Evolutionary conservation across 75 land plant genomes (phyloP).

Genomic region (Ceratopteris richardii): DNA sequence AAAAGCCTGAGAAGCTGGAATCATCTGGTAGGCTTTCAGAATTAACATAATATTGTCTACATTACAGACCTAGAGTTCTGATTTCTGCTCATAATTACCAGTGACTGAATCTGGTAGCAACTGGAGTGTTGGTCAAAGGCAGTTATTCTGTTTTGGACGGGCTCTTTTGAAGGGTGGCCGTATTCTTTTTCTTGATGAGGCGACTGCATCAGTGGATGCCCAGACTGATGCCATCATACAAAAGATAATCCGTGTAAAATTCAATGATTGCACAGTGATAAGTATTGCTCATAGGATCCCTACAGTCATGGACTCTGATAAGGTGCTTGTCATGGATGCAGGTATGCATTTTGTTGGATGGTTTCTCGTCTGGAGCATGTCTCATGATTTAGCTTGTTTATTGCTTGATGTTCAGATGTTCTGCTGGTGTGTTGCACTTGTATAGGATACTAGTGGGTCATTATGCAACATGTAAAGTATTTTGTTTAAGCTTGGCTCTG

Average conservation of each 20-base stretch:
- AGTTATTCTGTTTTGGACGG: conserved; percentile 80
- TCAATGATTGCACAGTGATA: conserved; percentile 64
- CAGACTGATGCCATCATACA: conserved; percentile 85
- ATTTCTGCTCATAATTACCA: too few relatives aligned
- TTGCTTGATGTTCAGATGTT: neutral
- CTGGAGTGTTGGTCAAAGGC: conserved; percentile 97
- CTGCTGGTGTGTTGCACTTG: too few relatives aligned
- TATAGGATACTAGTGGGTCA: too few relatives aligned
- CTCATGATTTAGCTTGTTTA: neutral
- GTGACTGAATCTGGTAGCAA: conserved; percentile 88
- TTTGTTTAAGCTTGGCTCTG: too few relatives aligned
- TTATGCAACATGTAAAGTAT: too few relatives aligned
- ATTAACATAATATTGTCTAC: neutral
- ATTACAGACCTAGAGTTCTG: neutral
- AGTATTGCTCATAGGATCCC: conserved; percentile 96
- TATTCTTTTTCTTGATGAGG: conserved; percentile 84
- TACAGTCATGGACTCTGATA: conserved; percentile 87
- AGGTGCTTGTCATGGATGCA: conserved; percentile 83
- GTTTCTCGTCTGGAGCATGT: neutral
- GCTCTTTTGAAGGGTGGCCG: conserved; percentile 70
- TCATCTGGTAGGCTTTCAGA: conserved; percentile 40
- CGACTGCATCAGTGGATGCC: conserved; percentile 94
- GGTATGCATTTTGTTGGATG: conserved; percentile 27
- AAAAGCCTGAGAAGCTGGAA: conserved; percentile 54
- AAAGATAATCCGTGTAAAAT: conserved; percentile 60